Evolutionary conservation across 2,329 filamentous ascomycete species (phyloP), one percentile per base, ranked within the genome.

Genomic region (Leptographium lundbergii): DNA sequence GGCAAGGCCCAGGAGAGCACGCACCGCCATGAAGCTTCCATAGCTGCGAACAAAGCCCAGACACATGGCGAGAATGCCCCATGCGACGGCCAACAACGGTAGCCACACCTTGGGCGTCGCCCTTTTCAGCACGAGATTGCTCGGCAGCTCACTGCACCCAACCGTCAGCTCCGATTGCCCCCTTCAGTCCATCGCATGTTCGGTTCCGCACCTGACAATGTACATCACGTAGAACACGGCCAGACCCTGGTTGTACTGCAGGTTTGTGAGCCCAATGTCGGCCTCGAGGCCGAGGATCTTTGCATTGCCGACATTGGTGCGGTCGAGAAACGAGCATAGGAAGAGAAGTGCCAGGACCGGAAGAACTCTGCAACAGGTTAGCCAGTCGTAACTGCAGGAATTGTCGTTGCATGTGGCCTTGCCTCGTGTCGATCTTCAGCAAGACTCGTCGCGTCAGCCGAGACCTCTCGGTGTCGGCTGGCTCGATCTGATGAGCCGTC

Each of bases 261-360:
- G 71, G 60, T 84, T 80, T 6, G 72, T 79, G 63, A 89, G 81
- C 52, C 72, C 67, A 2, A 86, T 68, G 65, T 84, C 80, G 1
- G 72, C 63, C 64, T 86, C 80, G 17, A 89, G 74, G 0, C 81
- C 80, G 57, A 85, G 76, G 10, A 88, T 81, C 61, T 82, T 82
- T 27, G 85, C 85, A 66, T 88, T 88, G 45, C 85, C 86, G 45
- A 88, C 82, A 67, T 88, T 89, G n/a, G 85, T 87, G 50, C 86
- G 78, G 69, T 88, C 86, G 56, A 80, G 73, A 61, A 79, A 79
- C 1, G 83, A 86, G 70, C 81, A 86, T 11, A 87, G 74, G 64
- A 86, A 86, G 1, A 88, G 72, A 0, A 87, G 65, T 0, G 82
- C 78, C n/a, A 88, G 75, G 7, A 84, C 70, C 0, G 84, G 84